phyloP scores from a whole-genome alignment of 2,329 filamentous ascomycete genomes.

The Chalara sp. region DNA sequence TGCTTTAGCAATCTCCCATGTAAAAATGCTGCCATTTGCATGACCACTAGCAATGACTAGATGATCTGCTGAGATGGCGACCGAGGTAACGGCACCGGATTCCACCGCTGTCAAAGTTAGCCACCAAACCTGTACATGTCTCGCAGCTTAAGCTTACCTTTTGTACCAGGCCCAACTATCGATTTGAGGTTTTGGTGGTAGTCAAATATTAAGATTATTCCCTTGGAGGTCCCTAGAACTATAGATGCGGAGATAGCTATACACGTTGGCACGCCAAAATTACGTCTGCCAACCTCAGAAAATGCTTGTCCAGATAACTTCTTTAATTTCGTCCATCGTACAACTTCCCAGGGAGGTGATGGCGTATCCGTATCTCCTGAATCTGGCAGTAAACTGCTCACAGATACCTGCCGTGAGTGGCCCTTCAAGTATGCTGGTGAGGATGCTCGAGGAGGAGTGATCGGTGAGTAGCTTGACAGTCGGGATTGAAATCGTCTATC shows the following conservation, averaged over 20 bases:
- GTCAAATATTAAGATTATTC: conserved; percentile 91
- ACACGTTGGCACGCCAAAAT: conserved; percentile 87
- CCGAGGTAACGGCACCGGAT: conserved; percentile 76
- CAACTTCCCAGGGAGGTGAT: conserved; percentile 89
- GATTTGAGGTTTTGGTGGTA: conserved; percentile 93
- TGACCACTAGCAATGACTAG: conserved; percentile 87
- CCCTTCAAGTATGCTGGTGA: conserved; percentile 65
- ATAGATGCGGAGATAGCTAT: conserved; percentile 83
- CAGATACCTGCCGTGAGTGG: conserved; percentile 75
- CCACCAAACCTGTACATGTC: conserved; percentile 1
- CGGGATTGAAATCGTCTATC: conserved; percentile 91
- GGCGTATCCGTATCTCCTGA: conserved; percentile 61
- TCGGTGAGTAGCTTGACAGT: conserved; percentile 47
- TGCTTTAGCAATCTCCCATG: conserved; percentile 84
- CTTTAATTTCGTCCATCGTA: conserved; percentile 88
- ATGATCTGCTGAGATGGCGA: conserved; percentile 91
- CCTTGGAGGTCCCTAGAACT: conserved; percentile 87
- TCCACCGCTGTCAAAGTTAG: conserved; percentile 63
- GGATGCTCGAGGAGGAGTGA: conserved; percentile 56
- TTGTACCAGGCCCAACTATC: conserved; percentile 89
- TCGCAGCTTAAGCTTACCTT: conserved; percentile 48
- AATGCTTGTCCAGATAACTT: conserved; percentile 88
- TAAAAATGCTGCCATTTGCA: conserved; percentile 86
- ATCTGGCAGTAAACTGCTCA: conserved; percentile 60
- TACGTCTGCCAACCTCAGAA: conserved; percentile 85